Base-by-base conservation (phyloP, 2,329 filamentous ascomycete genomes). In the Hypoxylon sp. region DNA sequence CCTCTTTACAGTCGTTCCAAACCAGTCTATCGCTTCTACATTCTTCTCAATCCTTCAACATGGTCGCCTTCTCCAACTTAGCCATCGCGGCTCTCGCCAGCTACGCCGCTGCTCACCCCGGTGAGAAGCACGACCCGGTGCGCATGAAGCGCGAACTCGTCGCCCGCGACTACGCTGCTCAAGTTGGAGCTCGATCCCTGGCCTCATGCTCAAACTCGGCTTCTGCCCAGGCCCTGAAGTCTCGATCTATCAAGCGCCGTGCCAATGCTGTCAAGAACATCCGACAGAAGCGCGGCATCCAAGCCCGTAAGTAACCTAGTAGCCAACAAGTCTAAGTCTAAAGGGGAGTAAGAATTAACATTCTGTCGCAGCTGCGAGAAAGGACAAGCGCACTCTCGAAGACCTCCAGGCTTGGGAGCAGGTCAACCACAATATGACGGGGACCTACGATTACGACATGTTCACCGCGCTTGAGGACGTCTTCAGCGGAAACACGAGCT, bases 191-290 rank as follows among this genome's bases (percentile, higher is more conserved):
- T 50, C 80, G 82, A 42, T 81, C 81, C 13, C 76, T 84, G 5
- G 77, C 75, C 51, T 71, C 80, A 56, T 84, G 83, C 63, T 76
- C 80, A 5, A 80, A 80, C 63, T 78, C 78, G 5, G 76, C 81
- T 47, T 77, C 78, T 57, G 77, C 80, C 19, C 79, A 79, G 57
- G 79, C 80, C 22, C 76, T 83, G 35, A 79, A 82, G 71, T 70
- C 76, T 50, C 78, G 79, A n/a, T 81, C 81, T 54, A 74, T 82
- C 67, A 73, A 80, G 65, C 81, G 83, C 42, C 81, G 83, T 55
- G 79, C 77, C 29, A 76, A 80, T 37, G 76, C 77, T 42, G 80
- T 82, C 33, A 76, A 80, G 64, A 74, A 77, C 39, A 73, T 84
- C 56, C 80, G 82, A 47, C 67, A 80, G 70, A 80, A 81, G 76